Percentiles rank a stretch among this genome's conserved stretches.
Conservation (phyloP, 345 rosid species). For the Carallia pectinifolia region DNA sequence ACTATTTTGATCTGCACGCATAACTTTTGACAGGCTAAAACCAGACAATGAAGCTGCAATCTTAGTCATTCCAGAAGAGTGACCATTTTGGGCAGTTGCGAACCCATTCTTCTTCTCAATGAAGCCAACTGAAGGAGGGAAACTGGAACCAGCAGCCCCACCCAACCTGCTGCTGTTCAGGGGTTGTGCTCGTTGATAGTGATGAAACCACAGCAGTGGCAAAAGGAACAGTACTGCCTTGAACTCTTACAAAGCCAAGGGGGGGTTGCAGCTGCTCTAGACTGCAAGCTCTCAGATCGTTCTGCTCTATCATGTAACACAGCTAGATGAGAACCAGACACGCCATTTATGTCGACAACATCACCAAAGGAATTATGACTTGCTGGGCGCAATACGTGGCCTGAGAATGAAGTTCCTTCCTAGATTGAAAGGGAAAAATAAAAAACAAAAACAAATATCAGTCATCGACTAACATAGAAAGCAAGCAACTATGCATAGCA, state of each 20-base stretch:
- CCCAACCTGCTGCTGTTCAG: constrained; percentile 59
- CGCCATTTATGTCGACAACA: constrained; percentile 38
- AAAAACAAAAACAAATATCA: background rate
- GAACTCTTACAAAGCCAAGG: constrained; percentile 39
- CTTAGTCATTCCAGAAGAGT: constrained; percentile 40
- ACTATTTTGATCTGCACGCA: constrained; percentile 43
- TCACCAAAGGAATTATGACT: constrained; percentile 71
- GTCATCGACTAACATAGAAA: no score
- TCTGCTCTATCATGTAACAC: constrained; percentile 48
- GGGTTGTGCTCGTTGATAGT: constrained; percentile 63
- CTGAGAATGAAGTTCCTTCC: constrained; percentile 58
- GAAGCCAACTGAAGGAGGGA: constrained; percentile 51
- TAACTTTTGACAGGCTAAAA: constrained; percentile 47
- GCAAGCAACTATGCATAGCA: no score
- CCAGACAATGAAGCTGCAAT: constrained; percentile 57
- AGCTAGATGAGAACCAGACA: constrained; percentile 32
- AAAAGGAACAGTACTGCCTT: constrained; percentile 31
- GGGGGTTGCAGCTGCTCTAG: constrained; percentile 48
- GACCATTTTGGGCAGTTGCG: constrained; percentile 45
- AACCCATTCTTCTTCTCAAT: constrained; percentile 47
- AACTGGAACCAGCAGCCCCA: constrained; percentile 52
- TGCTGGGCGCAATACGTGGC: constrained; percentile 58
- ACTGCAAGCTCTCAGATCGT: constrained; percentile 41
- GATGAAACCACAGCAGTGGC: constrained; percentile 58
- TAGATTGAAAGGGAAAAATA: constrained; percentile 48